Percentiles rank a stretch among this genome's conserved stretches.
These are phyloP conservation scores for Ustilago curta DNA, from an alignment of 1,284 basidiomycete genomes.

Conservation along the genomic window DNA sequence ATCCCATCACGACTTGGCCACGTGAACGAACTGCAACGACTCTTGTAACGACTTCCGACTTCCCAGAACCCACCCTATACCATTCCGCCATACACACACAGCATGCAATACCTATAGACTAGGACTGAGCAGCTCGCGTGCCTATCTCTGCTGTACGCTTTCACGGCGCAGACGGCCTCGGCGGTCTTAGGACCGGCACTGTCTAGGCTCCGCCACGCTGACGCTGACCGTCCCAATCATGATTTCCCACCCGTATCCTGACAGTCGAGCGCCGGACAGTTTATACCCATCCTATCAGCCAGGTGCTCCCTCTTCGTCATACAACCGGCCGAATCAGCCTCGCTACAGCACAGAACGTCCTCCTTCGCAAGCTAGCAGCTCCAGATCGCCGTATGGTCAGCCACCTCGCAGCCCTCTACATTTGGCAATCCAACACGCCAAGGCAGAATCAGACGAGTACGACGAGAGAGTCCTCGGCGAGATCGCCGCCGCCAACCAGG, in stretches of 20 bases:
- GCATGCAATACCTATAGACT: not conserved
- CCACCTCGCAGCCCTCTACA: constrained; percentile 31
- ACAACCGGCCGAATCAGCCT: constrained; percentile 8
- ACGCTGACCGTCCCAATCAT: not conserved
- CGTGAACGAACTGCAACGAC: constrained; percentile 4
- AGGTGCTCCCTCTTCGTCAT: constrained; percentile 31
- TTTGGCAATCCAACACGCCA: constrained; percentile 15
- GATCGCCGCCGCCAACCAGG: constrained; percentile 46
- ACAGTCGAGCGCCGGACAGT: constrained; percentile 8
- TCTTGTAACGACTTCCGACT: not conserved
- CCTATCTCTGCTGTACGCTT: not conserved
- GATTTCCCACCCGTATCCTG: constrained; percentile 14
- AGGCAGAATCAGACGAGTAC: constrained; percentile 47
- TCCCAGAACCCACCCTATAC: not conserved
- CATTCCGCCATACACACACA: not conserved
- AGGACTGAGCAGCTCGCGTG: not conserved
- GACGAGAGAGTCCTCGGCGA: constrained; percentile 49
- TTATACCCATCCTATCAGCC: constrained; percentile 42
- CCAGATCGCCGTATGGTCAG: constrained; percentile 14
- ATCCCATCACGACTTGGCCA: not conserved
- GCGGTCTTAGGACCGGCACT: not conserved
- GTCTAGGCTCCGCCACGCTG: not conserved
- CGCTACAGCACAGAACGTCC: constrained; percentile 27
- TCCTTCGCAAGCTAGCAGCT: constrained; percentile 28
- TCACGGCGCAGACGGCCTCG: not conserved